Conservation (phyloP, 2,329 filamentous ascomycete genomes). For the Penicillium sp. region DNA sequence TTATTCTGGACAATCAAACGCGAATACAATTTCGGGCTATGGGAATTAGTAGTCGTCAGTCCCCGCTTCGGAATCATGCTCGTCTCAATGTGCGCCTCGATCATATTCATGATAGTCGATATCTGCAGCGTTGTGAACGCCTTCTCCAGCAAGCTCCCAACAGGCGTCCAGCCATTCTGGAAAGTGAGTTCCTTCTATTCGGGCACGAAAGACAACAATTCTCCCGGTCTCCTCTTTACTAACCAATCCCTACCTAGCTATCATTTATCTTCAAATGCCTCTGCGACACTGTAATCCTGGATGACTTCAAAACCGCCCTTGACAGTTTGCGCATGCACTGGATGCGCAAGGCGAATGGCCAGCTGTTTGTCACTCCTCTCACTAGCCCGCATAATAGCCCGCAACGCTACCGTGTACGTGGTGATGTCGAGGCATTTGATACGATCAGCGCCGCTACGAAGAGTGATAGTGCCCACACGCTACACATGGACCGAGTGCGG, state of each 20-base stretch:
- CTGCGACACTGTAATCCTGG: conserved; percentile 62
- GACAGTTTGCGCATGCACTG: conserved; percentile 38
- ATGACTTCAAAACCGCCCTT: conserved; percentile 63
- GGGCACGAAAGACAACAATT: too few species aligned
- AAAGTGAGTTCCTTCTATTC: conserved; percentile 34
- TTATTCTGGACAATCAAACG: conserved; percentile 62
- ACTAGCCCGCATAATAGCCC: background rate
- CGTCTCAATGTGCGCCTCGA: conserved; percentile 57
- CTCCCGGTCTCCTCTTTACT: background rate
- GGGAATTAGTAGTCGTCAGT: conserved; percentile 57
- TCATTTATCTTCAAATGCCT: conserved; percentile 64
- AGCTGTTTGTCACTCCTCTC: conserved; percentile 12
- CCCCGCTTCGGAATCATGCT: conserved; percentile 64
- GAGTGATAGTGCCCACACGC: background rate
- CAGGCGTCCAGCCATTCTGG: conserved; percentile 65
- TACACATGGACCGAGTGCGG: background rate
- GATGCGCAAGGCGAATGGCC: conserved; percentile 29
- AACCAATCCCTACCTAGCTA: conserved; percentile 33
- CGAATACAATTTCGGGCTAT: conserved; percentile 57
- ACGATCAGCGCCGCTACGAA: background rate
- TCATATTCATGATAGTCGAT: conserved; percentile 60
- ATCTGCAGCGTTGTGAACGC: conserved; percentile 56
- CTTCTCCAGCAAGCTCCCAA: conserved; percentile 41
- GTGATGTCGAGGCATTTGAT: background rate
- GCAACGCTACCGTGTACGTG: background rate